phyloP scores from a whole-genome alignment of 305 asterid species.

The Solanum hybrid region DNA sequence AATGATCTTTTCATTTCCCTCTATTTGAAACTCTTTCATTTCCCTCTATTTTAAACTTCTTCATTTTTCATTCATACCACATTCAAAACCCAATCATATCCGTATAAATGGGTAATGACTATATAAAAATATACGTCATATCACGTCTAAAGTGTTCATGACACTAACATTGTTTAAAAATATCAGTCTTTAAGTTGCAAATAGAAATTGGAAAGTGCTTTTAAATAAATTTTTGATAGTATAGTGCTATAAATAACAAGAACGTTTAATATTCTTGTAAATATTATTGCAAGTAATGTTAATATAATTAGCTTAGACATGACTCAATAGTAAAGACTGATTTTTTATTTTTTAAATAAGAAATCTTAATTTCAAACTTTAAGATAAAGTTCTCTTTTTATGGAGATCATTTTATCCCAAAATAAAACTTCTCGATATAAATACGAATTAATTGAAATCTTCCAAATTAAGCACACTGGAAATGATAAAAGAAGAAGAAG shows the following conservation, averaged over 20 bases:
- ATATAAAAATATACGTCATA: too few species aligned
- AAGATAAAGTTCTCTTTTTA: not conserved
- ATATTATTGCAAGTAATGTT: too few species aligned
- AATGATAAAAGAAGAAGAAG: not conserved
- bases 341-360: too few species aligned
- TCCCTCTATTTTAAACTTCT: not conserved
- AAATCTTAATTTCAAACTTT: too few species aligned
- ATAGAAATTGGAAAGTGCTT: not conserved
- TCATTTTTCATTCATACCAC: not conserved
- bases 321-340: not conserved
- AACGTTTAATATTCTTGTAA: too few species aligned
- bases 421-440: too few species aligned
- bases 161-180: too few species aligned
- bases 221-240: not conserved
- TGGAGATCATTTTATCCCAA: not conserved
- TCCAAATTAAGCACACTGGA: not conserved
- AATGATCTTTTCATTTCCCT: not conserved
- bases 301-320: too few species aligned
- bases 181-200: not conserved
- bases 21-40: not conserved
- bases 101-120: not conserved
- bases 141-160: too few species aligned
- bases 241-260: not conserved
- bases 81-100: not conserved
- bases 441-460: not conserved